Evolutionary conservation across 805 yeast species (phyloP), one percentile per base, ranked within the genome.

Genomic region (Metschnikowia henanensis): DNA sequence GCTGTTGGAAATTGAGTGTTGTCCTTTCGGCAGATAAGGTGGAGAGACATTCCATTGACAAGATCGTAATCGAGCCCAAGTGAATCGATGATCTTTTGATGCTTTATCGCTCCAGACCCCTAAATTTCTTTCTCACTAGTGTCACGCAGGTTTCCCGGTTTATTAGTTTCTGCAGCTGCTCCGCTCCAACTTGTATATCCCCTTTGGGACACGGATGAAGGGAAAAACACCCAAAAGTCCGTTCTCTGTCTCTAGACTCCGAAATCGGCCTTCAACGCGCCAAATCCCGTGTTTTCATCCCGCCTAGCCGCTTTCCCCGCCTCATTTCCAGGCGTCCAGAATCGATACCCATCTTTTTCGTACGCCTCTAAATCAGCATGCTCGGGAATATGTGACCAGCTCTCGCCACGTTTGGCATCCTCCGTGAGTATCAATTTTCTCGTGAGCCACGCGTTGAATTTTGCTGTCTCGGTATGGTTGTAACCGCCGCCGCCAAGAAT

Each of bases 401-500:
- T 55, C 16, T 46, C 46, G 4, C 43, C 42, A 13, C 49, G 52
- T 3, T 57, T 50, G 10, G 58, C 52, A 13, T 23, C 26, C 12
- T 13, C 26, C 8, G 8, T 9, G 12, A 9, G 12, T 23, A 13
- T 23, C 4, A 56, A 47, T 6, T 41, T 29, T 8, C 61, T 58
- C 1, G 77, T 75, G 4, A 75, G 47, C 50, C 62, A 68, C 0
- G 80, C 63, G 80, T 87, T 83, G 43, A 81, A 77, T 47, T 85
- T 72, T 0, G 89, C 80, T 20, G 79, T 72, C 46, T 84, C 82
- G 3, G 69, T 58, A 47, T 74, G 79, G 47, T 83, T 79, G 57
- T 86, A 86, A 0, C 92, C 94, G 3, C 94, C 94, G 2, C 94
- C 94, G 0, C 92, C 92, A 1, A 85, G 64, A 6, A 86, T 44